Evolutionary conservation across 2,329 filamentous ascomycete species (phyloP).

Genomic region (Triangularia setosa): DNA sequence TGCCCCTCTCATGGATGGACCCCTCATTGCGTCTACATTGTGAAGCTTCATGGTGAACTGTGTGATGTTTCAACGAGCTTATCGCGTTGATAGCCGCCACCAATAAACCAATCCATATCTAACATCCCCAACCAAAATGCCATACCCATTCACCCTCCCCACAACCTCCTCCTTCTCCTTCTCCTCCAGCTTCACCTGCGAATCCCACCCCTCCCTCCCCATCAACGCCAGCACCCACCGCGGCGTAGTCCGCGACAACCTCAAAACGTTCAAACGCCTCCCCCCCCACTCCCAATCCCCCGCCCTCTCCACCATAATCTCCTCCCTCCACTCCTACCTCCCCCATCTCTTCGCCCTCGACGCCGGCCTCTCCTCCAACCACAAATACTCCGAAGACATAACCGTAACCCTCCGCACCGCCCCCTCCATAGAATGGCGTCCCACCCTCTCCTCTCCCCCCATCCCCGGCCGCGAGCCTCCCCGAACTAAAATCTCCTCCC

Average conservation of each 20-base stretch:
- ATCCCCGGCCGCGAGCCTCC: constrained; percentile 51
- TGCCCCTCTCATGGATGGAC: neutral
- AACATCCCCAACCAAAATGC: constrained; percentile 57
- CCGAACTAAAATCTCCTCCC: constrained; percentile 64
- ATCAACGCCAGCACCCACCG: constrained; percentile 78
- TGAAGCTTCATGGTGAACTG: neutral
- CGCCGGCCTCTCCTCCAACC: constrained; percentile 54
- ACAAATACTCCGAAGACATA: constrained; percentile 55
- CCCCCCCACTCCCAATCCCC: constrained; percentile 64
- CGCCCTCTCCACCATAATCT: constrained; percentile 66
- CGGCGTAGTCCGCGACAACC: constrained; percentile 72
- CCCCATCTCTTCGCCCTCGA: constrained; percentile 80
- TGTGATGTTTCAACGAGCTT: neutral
- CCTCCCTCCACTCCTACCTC: constrained; percentile 70
- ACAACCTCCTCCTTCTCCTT: constrained; percentile 88
- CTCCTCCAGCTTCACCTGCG: constrained; percentile 69
- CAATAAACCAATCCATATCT: neutral
- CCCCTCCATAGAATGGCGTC: constrained; percentile 76
- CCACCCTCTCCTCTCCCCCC: constrained; percentile 65
- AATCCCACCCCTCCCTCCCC: constrained; percentile 84
- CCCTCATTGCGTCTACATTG: neutral
- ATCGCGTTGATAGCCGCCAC: neutral
- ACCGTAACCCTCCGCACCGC: constrained; percentile 59
- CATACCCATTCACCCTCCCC: constrained; percentile 81
- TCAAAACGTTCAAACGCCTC: constrained; percentile 90